Conservation (phyloP, 768 basidiomycete genomes). For the Agrocybe praecox region DNA sequence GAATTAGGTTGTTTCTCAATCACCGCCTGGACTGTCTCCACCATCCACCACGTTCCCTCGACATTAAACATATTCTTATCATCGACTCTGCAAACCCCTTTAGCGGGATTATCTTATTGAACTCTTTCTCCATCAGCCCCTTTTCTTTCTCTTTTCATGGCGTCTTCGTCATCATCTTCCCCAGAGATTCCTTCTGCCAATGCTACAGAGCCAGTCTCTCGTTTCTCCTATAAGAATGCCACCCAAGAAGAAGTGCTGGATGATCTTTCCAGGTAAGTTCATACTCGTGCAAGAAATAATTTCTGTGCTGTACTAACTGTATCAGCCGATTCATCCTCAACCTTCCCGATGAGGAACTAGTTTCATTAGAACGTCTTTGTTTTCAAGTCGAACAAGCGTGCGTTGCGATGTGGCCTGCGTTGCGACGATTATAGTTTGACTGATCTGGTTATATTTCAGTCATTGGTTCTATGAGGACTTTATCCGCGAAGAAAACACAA, state of each 20-base stretch:
- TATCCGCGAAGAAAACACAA: conserved; percentile 87
- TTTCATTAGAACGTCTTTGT: conserved; percentile 90
- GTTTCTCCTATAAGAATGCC: conserved; percentile 69
- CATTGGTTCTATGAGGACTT: conserved; percentile 99
- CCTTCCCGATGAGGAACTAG: conserved; percentile 90
- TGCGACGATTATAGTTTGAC: conserved; percentile 11
- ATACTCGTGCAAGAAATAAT: not conserved
- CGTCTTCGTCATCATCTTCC: conserved; percentile 78
- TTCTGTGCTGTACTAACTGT: not conserved
- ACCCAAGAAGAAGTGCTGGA: conserved; percentile 87
- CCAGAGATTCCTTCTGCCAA: conserved; percentile 65
- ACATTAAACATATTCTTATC: conserved; percentile 15
- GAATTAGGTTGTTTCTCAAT: conserved; percentile 13
- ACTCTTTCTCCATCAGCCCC: conserved; percentile 34
- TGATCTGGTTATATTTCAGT: conserved; percentile 40
- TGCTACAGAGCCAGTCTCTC: conserved; percentile 33
- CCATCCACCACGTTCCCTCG: conserved; percentile 15
- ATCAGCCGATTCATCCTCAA: conserved; percentile 93
- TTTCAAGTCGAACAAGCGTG: conserved; percentile 99
- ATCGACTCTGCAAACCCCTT: conserved; percentile 7
- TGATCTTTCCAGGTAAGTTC: conserved; percentile 78
- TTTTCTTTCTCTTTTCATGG: conserved; percentile 48
- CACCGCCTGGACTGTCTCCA: conserved; percentile 13
- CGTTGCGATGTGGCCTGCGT: conserved; percentile 44
- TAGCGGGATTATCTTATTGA: conserved; percentile 19